Percentiles rank a stretch among this genome's conserved stretches.
These are phyloP conservation scores for Sporothrix humicola DNA, from an alignment of 2,329 filamentous ascomycete genomes.

Conservation along the genomic window DNA sequence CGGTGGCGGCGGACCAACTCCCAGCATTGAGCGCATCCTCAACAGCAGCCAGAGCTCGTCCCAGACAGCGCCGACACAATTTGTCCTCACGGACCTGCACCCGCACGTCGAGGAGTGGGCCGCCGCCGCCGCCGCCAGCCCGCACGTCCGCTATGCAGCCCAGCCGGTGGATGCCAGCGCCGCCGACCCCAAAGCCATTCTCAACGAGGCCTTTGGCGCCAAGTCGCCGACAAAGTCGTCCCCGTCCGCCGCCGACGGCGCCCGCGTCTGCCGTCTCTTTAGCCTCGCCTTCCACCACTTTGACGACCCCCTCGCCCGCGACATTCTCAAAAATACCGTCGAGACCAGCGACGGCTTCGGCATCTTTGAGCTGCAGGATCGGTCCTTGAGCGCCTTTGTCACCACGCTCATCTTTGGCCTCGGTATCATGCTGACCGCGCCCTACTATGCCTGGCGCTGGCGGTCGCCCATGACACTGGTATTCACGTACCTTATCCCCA, in stretches of 20 bases:
- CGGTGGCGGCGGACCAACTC: slow-evolving; percentile 73
- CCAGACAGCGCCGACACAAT: slow-evolving; percentile 46
- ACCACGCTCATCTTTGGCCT: slow-evolving; percentile 59
- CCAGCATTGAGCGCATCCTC: slow-evolving; percentile 64
- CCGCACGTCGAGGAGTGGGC: slow-evolving; percentile 68
- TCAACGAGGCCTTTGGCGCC: slow-evolving; percentile 34
- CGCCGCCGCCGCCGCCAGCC: slow-evolving; percentile 56
- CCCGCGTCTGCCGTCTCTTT: slow-evolving; percentile 67
- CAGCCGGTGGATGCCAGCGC: slow-evolving; percentile 68
- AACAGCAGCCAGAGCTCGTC: slow-evolving; percentile 48
- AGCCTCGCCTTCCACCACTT: slow-evolving; percentile 81
- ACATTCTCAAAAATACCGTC: slow-evolving; percentile 68
- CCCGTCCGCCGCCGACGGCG: not conserved
- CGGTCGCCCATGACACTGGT: slow-evolving; percentile 61
- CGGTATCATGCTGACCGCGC: slow-evolving; percentile 57
- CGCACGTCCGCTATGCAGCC: slow-evolving; percentile 64
- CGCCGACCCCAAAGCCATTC: slow-evolving; percentile 59
- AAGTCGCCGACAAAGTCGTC: not conserved
- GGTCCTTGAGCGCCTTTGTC: slow-evolving; percentile 60
- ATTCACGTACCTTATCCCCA: slow-evolving; percentile 69
- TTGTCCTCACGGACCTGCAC: slow-evolving; percentile 70
- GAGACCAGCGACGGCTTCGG: slow-evolving; percentile 69
- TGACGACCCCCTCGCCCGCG: slow-evolving; percentile 63
- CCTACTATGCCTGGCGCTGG: slow-evolving; percentile 60
- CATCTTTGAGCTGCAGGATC: slow-evolving; percentile 77